Evolutionary conservation across 305 asterid species (phyloP).

Genomic region (Fraxinus baroniana): DNA sequence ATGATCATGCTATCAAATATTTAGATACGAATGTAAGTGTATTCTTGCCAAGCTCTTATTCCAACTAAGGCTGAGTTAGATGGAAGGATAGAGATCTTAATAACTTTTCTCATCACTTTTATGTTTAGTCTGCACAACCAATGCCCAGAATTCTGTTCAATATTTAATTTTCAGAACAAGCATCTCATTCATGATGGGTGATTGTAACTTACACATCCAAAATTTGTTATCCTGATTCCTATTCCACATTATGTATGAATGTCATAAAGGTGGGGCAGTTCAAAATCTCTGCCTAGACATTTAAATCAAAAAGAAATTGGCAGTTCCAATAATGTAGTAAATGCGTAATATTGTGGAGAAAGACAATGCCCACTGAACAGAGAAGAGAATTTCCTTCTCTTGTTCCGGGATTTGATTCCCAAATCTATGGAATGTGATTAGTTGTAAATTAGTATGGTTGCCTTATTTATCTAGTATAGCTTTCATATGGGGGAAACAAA

Average conservation of each 20-base stretch:
- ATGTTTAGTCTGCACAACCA: constrained; percentile 6
- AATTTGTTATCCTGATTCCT: background rate
- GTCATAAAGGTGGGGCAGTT: background rate
- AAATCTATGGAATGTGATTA: background rate
- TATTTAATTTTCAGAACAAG: constrained; percentile 2
- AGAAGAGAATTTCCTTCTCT: background rate
- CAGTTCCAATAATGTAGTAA: background rate
- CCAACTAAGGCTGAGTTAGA: background rate
- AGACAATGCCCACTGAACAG: background rate
- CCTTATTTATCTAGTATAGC: background rate
- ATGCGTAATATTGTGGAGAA: background rate
- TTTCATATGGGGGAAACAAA: background rate
- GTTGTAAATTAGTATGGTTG: background rate
- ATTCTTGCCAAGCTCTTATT: background rate
- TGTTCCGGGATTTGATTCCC: background rate
- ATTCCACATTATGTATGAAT: background rate
- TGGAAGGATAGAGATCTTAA: background rate
- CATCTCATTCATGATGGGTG: background rate
- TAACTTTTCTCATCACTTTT: background rate
- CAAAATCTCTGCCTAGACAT: constrained; percentile 5
- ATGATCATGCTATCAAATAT: background rate
- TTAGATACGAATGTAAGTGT: background rate
- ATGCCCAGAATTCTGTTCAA: constrained; percentile 13
- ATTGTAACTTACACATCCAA: background rate
- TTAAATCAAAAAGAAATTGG: background rate